Conservation (phyloP, 768 basidiomycete species). For the Glaciozyma antarctica region DNA sequence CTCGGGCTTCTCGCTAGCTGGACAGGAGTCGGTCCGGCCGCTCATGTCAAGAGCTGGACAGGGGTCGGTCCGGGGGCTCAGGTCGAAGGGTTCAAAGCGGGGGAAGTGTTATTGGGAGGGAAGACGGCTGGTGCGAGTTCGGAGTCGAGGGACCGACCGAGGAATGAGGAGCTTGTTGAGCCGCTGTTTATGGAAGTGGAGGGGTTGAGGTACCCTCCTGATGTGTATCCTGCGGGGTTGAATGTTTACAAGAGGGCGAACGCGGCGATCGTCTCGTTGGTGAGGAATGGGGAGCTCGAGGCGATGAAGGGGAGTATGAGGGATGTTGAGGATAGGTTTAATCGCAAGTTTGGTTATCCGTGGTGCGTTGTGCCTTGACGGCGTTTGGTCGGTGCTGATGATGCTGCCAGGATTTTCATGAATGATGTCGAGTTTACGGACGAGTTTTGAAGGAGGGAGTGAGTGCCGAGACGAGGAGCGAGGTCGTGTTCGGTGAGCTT, state of each 20-base stretch:
- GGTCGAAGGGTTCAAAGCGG: background rate
- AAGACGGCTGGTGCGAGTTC: background rate
- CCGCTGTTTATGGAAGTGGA: slow-evolving; percentile 6
- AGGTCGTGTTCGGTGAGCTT: slow-evolving; percentile 41
- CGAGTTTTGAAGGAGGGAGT: slow-evolving; percentile 53
- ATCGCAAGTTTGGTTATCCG: slow-evolving; percentile 57
- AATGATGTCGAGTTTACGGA: slow-evolving; percentile 71
- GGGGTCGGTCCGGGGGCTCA: background rate
- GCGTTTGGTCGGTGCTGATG: background rate
- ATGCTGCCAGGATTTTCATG: slow-evolving; percentile 54
- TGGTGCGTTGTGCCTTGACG: slow-evolving; percentile 9
- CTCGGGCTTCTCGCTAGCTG: slow-evolving; percentile 2
- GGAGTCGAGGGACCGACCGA: background rate
- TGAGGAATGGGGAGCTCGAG: slow-evolving; percentile 29
- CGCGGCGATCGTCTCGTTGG: slow-evolving; percentile 30
- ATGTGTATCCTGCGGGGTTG: slow-evolving; percentile 30
- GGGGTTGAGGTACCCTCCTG: slow-evolving; percentile 27
- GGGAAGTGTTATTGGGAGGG: background rate
- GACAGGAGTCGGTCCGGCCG: background rate
- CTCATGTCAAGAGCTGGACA: background rate
- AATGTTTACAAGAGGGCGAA: slow-evolving; percentile 33
- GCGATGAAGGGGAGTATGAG: slow-evolving; percentile 22
- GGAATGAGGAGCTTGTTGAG: slow-evolving; percentile 24
- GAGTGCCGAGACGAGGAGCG: slow-evolving; percentile 24
- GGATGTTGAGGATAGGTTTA: slow-evolving; percentile 66